phyloP scores from a whole-genome alignment of 1,284 basidiomycete species.

The Ceratobasidium sp. region DNA sequence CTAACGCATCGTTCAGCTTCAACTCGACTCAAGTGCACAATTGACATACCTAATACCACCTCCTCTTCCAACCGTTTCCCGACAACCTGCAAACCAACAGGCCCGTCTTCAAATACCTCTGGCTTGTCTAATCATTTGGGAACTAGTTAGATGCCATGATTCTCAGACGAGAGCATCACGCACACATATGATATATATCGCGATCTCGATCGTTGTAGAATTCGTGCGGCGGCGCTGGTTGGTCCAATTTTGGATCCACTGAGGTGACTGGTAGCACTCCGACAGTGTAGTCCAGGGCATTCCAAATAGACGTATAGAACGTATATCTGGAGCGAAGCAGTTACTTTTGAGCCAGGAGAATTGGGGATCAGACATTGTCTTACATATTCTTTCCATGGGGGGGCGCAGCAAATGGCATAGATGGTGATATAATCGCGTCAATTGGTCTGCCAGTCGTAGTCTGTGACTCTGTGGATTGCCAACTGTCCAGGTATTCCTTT shows the following conservation, averaged over 20 bases:
- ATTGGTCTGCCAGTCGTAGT: constrained; percentile 69
- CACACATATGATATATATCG: constrained; percentile 63
- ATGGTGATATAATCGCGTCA: constrained; percentile 68
- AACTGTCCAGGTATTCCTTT: constrained; percentile 61
- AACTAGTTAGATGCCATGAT: too few relatives aligned
- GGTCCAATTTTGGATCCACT: constrained; percentile 61
- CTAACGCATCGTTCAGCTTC: too few relatives aligned
- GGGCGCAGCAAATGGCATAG: constrained; percentile 53
- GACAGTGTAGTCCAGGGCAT: constrained; percentile 71
- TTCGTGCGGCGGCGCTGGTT: constrained; percentile 52
- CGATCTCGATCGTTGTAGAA: constrained; percentile 61
- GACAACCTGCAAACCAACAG: constrained; percentile 75
- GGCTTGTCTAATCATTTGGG: constrained; percentile 74
- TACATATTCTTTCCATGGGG: constrained; percentile 57
- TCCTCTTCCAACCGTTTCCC: constrained; percentile 77
- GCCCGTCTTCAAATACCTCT: constrained; percentile 62
- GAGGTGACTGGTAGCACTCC: constrained; percentile 70
- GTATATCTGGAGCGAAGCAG: constrained; percentile 50
- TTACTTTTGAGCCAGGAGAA: not conserved
- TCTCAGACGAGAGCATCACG: too few relatives aligned
- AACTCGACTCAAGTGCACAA: too few relatives aligned
- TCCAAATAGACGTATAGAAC: constrained; percentile 70
- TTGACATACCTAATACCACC: constrained; percentile 57
- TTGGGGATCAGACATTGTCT: constrained; percentile 13
- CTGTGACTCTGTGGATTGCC: constrained; percentile 57